Evolutionary conservation across 805 yeast genomes (phyloP).

Genomic region (Candida koratica): DNA sequence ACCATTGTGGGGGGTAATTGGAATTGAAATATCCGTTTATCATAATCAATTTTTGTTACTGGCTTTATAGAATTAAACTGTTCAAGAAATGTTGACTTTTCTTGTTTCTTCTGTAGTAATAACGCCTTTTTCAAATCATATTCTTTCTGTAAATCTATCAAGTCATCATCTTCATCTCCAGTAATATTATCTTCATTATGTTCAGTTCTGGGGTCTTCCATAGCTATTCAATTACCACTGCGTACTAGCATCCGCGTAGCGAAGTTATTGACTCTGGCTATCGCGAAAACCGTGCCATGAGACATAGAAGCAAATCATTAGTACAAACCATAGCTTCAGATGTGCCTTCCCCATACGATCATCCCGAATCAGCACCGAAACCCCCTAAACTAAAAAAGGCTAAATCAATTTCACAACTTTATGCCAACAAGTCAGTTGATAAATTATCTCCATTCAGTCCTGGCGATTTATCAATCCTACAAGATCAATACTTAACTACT

Average conservation of each 20-base stretch:
- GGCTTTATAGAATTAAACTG: conserved; percentile 10
- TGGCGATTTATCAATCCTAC: conserved; percentile 6
- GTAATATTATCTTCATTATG: conserved; percentile 31
- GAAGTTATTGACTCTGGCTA: no score
- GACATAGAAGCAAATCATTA: conserved; percentile 57
- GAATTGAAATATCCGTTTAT: conserved; percentile 24
- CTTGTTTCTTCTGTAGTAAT: conserved; percentile 12
- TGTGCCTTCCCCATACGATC: conserved; percentile 29
- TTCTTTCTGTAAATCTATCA: conserved; percentile 36
- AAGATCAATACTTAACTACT: background rate
- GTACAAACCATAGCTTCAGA: conserved; percentile 59
- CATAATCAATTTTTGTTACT: conserved; percentile 19
- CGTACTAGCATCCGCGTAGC: no score
- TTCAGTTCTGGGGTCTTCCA: conserved; percentile 31
- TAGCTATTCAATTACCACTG: no score
- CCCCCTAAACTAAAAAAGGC: conserved; percentile 11
- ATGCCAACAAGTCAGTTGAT: background rate
- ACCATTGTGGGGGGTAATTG: conserved; percentile 6
- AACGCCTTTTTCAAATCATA: conserved; percentile 25
- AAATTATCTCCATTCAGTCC: conserved; percentile 16
- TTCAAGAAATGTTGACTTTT: conserved; percentile 4
- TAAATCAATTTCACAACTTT: conserved; percentile 12
- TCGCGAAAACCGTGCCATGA: no score
- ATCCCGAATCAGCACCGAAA: conserved; percentile 1
- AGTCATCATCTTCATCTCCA: conserved; percentile 36